These are phyloP conservation scores for Limnanthes douglasii DNA, from an alignment of 345 rosid species.

Conservation along the genomic window DNA sequence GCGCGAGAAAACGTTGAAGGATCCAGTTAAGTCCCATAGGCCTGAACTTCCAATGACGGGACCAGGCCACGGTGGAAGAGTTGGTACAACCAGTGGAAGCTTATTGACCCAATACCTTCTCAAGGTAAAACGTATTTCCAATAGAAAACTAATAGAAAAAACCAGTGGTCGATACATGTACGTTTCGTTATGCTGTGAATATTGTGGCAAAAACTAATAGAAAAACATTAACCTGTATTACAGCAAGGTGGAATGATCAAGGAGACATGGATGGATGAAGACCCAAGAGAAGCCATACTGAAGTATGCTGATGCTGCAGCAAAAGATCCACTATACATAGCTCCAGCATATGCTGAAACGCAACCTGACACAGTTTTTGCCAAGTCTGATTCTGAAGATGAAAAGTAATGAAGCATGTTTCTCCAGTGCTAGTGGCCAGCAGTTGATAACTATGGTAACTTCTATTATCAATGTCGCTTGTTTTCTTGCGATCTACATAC, in stretches of 20 bases:
- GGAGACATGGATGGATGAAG: constrained; percentile 99
- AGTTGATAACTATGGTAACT: background rate
- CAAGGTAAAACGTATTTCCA: constrained; percentile 60
- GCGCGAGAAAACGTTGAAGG: constrained; percentile 81
- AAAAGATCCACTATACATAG: constrained; percentile 84
- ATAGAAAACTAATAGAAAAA: too few relatives aligned
- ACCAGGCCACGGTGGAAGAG: constrained; percentile 94
- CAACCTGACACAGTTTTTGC: constrained; percentile 85
- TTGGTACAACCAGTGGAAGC: constrained; percentile 81
- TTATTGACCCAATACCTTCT: constrained; percentile 90
- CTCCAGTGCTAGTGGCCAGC: background rate
- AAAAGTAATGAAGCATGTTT: constrained; percentile 8
- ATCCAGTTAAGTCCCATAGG: constrained; percentile 80
- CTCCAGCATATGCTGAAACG: constrained; percentile 89
- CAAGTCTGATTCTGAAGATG: constrained; percentile 73
- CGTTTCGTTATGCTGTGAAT: too few relatives aligned
- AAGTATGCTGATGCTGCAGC: constrained; percentile 88
- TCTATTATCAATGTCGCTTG: too few relatives aligned
- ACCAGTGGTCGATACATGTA: too few relatives aligned
- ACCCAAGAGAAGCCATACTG: constrained; percentile 94
- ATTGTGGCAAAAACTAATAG: too few relatives aligned
- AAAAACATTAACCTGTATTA: constrained; percentile 12
- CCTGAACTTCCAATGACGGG: constrained; percentile 91
- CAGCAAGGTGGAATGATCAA: constrained; percentile 99
- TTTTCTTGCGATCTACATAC: too few relatives aligned